Percentiles rank a stretch among this genome's conserved stretches.
phyloP scores from a whole-genome alignment of 345 rosid species.

The Eucalyptus brandiana region DNA sequence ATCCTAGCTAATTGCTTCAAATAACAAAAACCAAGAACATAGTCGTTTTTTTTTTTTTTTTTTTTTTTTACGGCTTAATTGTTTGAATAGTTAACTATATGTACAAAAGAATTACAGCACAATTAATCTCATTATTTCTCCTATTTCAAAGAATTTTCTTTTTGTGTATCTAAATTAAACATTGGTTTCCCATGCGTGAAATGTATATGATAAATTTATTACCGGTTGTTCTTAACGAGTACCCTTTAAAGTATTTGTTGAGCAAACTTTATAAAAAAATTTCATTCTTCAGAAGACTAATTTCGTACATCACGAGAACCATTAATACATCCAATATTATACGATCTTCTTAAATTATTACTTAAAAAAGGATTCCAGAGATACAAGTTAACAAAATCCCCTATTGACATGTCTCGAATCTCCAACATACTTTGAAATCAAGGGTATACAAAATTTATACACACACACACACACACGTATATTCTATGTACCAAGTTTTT shows the following conservation, averaged over 20 bases:
- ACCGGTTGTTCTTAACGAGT: accelerated
- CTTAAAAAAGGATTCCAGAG: not conserved
- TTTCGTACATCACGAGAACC: not conserved
- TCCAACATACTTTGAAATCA: not conserved
- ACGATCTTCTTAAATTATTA: not conserved
- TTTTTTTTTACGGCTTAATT: not conserved
- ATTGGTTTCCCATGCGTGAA: not conserved
- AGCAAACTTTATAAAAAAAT: not conserved
- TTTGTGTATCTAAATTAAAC: not conserved
- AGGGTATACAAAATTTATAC: not conserved
- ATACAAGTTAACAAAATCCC: not conserved
- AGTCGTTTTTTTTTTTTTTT: not conserved
- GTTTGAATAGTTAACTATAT: not conserved
- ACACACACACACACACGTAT: too few species aligned
- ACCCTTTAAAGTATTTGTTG: not conserved
- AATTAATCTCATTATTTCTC: not conserved
- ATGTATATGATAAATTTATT: not conserved
- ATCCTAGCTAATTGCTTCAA: not conserved
- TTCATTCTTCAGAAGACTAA: not conserved
- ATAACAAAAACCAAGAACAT: not conserved
- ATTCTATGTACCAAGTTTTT: not conserved
- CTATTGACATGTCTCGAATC: not conserved
- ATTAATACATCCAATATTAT: not conserved
- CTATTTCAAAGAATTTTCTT: not conserved
- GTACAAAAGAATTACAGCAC: not conserved